These are phyloP conservation scores for Fraxinus angustifolia DNA, from an alignment of 305 asterid genomes.

Conservation along the genomic window DNA sequence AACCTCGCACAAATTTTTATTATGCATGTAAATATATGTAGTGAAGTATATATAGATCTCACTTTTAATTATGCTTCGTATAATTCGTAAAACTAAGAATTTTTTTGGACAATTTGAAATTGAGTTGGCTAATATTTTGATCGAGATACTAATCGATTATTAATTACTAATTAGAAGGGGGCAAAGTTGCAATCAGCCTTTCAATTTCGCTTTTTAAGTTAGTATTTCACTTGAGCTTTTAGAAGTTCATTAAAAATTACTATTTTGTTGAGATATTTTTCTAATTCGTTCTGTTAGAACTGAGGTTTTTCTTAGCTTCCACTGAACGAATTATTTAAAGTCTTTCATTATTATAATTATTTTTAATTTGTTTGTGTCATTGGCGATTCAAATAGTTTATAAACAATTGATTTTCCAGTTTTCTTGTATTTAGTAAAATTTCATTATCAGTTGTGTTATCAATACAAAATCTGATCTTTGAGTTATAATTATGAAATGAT, in stretches of 20 bases:
- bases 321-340: background rate
- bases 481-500: background rate
- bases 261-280: slow-evolving; percentile 12
- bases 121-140: background rate
- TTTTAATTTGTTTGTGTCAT: background rate
- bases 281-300: background rate
- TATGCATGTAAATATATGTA: slow-evolving; percentile 3
- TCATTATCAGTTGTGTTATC: background rate
- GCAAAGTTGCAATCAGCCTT: background rate
- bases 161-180: background rate
- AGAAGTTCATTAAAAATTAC: background rate
- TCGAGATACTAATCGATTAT: background rate
- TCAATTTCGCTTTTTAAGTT: background rate
- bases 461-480: background rate
- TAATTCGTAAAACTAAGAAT: background rate
- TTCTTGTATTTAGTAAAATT: background rate
- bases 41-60: slow-evolving; percentile 27
- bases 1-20: background rate
- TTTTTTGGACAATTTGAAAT: background rate
- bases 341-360: background rate
- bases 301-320: background rate
- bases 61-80: background rate
- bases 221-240: slow-evolving; percentile 6
- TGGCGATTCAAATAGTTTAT: background rate
- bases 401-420: background rate